phyloP scores from a whole-genome alignment of 768 basidiomycete species.

The Kwoniella heveanensis region DNA sequence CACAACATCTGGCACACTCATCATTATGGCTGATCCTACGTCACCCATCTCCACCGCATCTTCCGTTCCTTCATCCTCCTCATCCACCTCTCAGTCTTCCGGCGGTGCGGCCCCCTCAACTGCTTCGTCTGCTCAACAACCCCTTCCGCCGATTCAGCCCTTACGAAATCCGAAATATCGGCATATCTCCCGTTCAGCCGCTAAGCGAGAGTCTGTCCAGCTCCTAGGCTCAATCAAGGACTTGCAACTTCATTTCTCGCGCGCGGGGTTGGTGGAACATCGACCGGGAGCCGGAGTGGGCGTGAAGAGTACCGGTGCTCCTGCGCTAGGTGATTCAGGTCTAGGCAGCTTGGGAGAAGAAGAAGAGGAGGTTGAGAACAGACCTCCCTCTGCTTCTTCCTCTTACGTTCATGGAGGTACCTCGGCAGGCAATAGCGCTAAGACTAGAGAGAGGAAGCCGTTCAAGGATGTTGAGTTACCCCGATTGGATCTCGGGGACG shows the following conservation, averaged over 20 bases:
- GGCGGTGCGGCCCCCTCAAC: neutral
- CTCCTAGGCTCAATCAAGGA: constrained; percentile 94
- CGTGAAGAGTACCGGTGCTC: constrained; percentile 18
- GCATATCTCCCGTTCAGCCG: constrained; percentile 62
- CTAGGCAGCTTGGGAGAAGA: constrained; percentile 68
- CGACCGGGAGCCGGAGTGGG: constrained; percentile 39
- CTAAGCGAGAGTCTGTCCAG: constrained; percentile 91
- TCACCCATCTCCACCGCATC: neutral
- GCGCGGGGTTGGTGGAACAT: constrained; percentile 41
- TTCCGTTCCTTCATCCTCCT: neutral
- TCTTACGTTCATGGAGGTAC: no score
- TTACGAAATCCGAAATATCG: constrained; percentile 44
- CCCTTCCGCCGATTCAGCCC: constrained; percentile 8
- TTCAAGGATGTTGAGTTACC: constrained; percentile 48
- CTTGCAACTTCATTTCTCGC: constrained; percentile 81
- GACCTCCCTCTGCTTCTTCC: constrained; percentile 60
- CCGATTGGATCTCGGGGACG: constrained; percentile 32
- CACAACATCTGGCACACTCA: no score
- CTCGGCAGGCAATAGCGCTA: neutral
- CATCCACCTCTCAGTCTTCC: constrained; percentile 4
- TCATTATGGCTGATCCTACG: neutral
- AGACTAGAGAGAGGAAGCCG: constrained; percentile 26
- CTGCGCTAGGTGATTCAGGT: constrained; percentile 25
- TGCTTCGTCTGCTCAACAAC: neutral
- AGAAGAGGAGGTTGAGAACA: constrained; percentile 35